Conservation (phyloP, 2,329 filamentous ascomycete species). For the Claviceps pazoutovae region DNA sequence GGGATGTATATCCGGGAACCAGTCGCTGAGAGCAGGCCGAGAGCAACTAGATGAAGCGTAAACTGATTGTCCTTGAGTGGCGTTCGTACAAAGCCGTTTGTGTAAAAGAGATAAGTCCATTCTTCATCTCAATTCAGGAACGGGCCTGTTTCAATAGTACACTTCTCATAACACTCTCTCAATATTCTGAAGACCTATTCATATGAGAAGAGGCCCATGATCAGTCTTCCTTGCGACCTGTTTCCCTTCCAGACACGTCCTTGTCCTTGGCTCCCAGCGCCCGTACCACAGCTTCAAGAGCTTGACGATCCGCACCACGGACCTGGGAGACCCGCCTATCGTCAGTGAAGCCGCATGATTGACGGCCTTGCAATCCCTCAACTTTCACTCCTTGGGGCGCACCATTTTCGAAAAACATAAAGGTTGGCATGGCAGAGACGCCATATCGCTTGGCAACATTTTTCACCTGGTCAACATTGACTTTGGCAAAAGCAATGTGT, state of each 20-base stretch:
- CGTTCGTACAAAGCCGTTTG: too few relatives aligned
- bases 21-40: too few relatives aligned
- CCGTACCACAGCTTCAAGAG: constrained; percentile 15
- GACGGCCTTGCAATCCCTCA: constrained; percentile 12
- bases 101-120: too few relatives aligned
- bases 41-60: too few relatives aligned
- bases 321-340: constrained; percentile 18
- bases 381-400: constrained; percentile 24
- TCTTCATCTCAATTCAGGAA: too few relatives aligned
- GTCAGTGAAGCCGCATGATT: constrained; percentile 11
- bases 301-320: constrained; percentile 15
- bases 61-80: too few relatives aligned
- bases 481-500: constrained; percentile 10
- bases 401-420: constrained; percentile 73
- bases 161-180: too few relatives aligned
- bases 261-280: constrained; percentile 10
- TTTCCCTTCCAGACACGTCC: not conserved
- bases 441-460: constrained; percentile 48
- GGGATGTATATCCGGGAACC: too few relatives aligned
- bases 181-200: too few relatives aligned
- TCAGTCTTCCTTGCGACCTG: not conserved
- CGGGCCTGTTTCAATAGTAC: too few relatives aligned
- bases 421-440: constrained; percentile 88
- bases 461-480: constrained; percentile 13
- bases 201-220: not conserved